phyloP scores from a whole-genome alignment of 106 monocot genomes.

The Dendrobium catenatum region DNA sequence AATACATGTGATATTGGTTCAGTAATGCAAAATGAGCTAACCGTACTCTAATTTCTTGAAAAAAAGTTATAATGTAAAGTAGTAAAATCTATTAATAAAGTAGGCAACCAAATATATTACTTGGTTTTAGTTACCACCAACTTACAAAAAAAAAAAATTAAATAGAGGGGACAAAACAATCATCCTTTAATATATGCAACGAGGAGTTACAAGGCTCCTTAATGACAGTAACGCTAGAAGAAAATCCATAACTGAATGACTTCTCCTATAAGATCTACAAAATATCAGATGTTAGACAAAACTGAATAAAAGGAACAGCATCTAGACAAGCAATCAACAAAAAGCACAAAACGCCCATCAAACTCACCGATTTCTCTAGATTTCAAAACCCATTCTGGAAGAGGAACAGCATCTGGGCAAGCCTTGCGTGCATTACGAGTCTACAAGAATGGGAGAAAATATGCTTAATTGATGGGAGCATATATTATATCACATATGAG shows the following conservation, averaged over 20 bases:
- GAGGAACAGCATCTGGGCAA: conserved; percentile 61
- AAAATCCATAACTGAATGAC: no score
- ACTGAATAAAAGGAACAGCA: background rate
- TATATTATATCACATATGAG: background rate
- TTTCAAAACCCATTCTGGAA: conserved; percentile 87
- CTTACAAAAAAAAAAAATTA: background rate
- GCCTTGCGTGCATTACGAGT: conserved; percentile 89
- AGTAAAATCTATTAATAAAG: background rate
- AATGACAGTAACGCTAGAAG: background rate
- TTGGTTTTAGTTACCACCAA: background rate
- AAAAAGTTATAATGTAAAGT: background rate
- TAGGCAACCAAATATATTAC: background rate
- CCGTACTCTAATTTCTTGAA: background rate
- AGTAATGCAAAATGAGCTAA: background rate
- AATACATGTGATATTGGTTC: background rate
- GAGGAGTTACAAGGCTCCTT: background rate
- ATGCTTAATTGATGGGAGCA: background rate
- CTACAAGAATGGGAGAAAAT: conserved; percentile 27
- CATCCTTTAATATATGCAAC: background rate
- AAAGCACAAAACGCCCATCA: background rate
- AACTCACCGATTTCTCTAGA: conserved; percentile 73
- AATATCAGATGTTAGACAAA: background rate
- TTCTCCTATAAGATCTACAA: background rate
- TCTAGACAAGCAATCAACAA: background rate
- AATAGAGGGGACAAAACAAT: background rate